Base-by-base conservation (phyloP, 306 rosid species). In the Bauhinia variegata region DNA sequence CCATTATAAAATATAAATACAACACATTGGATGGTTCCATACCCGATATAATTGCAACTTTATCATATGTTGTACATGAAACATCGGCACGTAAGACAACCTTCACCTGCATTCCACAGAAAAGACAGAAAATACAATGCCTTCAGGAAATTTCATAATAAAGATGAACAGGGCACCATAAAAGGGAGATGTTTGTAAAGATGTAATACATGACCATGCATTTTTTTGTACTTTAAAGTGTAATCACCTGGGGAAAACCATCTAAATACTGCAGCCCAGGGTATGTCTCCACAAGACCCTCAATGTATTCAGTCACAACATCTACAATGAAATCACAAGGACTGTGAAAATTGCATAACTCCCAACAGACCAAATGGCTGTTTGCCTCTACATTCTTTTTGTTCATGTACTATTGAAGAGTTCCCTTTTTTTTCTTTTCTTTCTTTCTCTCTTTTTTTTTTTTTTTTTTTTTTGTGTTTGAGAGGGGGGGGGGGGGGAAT, bases 1-100 rank as follows among this genome's bases (percentile, higher is more conserved):
- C 18, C 11, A 34, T 39, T 16, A 28, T 16, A 53, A 38, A 46
- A 10, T 43, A n/a, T n/a, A 18, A 36, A 23, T 14, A 65, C 12
- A n/a, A 55, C 31, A 33, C 18, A 11, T 12, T 5, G 47, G 37
- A 53, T 49, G 67, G 47, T 44, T 12, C 5, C 71, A 30, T 31
- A 88, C 99, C 99, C 78, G 99, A 90, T 80, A 93, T 83, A 33
- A 90, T 46, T n/a, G 99, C 96, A 66, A 93, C 99, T 85, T 93
- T 93, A 65, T 86, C 69, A 19, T 88, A 86, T 31, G 88, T 84
- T 52, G 79, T 81, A 64, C 84, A 60, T 5, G 91, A 85, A 75
- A 90, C 88, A 83, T 90, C 99, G 8, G 88, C 92, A 34, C 96
- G 99, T 57, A 93, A 55, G 15, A 93, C 99, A 62, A 93, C 96